Evolutionary conservation across 495 filamentous ascomycete genomes (phyloP), one percentile per base, ranked within the genome.

Genomic region (Penicillium nucicola): DNA sequence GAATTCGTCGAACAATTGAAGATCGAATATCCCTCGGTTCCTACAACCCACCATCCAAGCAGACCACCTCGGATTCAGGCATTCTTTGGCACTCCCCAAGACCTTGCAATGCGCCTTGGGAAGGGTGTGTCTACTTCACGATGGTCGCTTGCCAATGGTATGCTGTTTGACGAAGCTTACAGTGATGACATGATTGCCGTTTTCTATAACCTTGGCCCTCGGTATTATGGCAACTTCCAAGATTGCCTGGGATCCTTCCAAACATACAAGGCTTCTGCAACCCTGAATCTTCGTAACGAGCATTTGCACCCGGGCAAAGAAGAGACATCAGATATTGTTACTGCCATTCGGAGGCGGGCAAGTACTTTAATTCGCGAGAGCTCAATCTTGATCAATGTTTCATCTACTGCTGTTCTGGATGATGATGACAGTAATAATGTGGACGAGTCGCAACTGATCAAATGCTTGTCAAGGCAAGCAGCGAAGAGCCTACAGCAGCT

Each of bases 191-290:
- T 97, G 46, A 78, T 97, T 18, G 84, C 92, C 19, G 93, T 97
- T 2, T 87, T 92, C 57, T 89, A 86, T 65, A 88, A 90, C 45
- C 83, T 98, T 13, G 92, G 93, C 1, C 85, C 89, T 17, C 84
- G 90, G 30, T 98, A 98, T 58, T 83, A 87, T 65, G 93, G 93
- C 2, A 97, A 97, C 62, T 96, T 92, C 58, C 93, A 98, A 64
- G 93, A 98, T 63, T 91, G 90, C 53, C 77, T 98, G 17, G 93
- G 93, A 9, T 92, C 92, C 13, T 96, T 98, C 60, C 92, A 97
- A 62, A 98, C 93, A 0, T 98, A 97, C 63, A 85, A 85, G 52
- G 91, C 95, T n/a, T 97, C 95, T 19, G 92, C 93, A 14, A 83
- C 88, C 20, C 71, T 98, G 20, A 92, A 92, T 49, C 76, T 97